Base-by-base conservation (phyloP, 768 basidiomycete genomes). In the Mycena filopes region DNA sequence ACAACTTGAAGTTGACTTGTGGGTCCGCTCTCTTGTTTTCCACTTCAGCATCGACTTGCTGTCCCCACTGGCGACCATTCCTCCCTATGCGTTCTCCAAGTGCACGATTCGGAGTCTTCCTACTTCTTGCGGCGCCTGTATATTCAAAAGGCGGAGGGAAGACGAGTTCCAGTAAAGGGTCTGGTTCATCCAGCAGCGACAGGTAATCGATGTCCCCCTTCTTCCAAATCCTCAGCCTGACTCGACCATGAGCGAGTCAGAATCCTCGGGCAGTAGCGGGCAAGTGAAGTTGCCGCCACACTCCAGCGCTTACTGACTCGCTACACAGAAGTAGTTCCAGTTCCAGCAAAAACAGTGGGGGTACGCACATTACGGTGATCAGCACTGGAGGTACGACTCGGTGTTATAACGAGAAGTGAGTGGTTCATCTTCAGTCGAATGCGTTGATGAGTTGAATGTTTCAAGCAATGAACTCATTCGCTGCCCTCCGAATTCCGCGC, bases 321-420 rank as follows among this genome's bases (percentile, higher is more conserved):
- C 18, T 4, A 9, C 8, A 6, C 10, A 29, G n/a, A 11, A 50
- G 20, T 18, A 55, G 53, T 43, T 46, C 45, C 18, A 26, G 41
- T 18, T 43, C 26, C 33, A 20, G 16, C 38, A 33, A 29, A 4
- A 47, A 31, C 23, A 36, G 54, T 29, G 26, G 62, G 41, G 57
- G 64, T 11, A 41, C 43, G 40, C 40, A 13, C 21, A 48, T 63
- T 10, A 55, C 29, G 0, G 29, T 60, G 1, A 33, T 65, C 36
- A 49, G 9, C 25, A 47, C 43, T 3, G 49, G 42, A 10, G 50
- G 57, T 11, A 20, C 26, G 1, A 65, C 64, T 7, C 18, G 33
- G 9, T 65, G 64, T 31, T 65, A 65, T 21, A 50, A 65, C 25
- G 51, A 53, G 43, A 60, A 53, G 64, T 65, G 16, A n/a, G 4